phyloP scores from a whole-genome alignment of 192 early-diverging fungal species.

The Coemansia sp. region DNA sequence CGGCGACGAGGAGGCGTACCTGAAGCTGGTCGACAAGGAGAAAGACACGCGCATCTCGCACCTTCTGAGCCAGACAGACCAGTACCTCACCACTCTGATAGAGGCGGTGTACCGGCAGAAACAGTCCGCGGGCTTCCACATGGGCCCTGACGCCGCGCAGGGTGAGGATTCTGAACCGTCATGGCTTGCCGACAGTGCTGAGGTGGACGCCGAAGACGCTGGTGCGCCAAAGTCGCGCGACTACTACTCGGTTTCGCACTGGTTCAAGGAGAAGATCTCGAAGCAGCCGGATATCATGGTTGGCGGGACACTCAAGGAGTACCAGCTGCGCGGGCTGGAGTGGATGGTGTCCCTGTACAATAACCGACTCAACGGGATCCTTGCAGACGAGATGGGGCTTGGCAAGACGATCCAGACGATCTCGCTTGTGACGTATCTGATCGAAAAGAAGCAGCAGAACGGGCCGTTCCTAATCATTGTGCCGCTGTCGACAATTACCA shows the following conservation, averaged over 20 bases:
- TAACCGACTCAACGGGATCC: slow-evolving; percentile 95
- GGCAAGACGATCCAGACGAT: slow-evolving; percentile 95
- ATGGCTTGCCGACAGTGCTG: slow-evolving; percentile 44
- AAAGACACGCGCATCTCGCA: slow-evolving; percentile 97
- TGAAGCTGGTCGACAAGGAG: slow-evolving; percentile 91
- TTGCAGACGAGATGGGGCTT: slow-evolving; percentile 96
- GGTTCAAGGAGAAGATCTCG: slow-evolving; percentile 77
- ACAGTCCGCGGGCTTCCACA: slow-evolving; percentile 51
- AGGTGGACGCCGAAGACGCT: slow-evolving; percentile 44
- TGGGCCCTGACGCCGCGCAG: slow-evolving; percentile 41
- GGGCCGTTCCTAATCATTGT: slow-evolving; percentile 98
- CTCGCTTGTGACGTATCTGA: slow-evolving; percentile 92
- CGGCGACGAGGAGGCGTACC: slow-evolving; percentile 97
- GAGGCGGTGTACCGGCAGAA: slow-evolving; percentile 86
- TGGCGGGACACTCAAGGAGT: slow-evolving; percentile 94
- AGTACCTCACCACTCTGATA: slow-evolving; percentile 81
- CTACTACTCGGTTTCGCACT: slow-evolving; percentile 91
- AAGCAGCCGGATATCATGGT: slow-evolving; percentile 83
- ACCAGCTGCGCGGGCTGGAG: slow-evolving; percentile 94
- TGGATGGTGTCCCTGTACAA: slow-evolving; percentile 99
- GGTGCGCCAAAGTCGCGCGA: slow-evolving; percentile 56
- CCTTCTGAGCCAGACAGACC: slow-evolving; percentile 86
- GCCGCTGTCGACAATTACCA: slow-evolving; percentile 93
- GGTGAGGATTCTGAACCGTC: slow-evolving; percentile 17
- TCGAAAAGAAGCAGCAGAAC: slow-evolving; percentile 91